phyloP scores from a whole-genome alignment of 2,329 filamentous ascomycete species.

The Colletotrichum sp. region DNA sequence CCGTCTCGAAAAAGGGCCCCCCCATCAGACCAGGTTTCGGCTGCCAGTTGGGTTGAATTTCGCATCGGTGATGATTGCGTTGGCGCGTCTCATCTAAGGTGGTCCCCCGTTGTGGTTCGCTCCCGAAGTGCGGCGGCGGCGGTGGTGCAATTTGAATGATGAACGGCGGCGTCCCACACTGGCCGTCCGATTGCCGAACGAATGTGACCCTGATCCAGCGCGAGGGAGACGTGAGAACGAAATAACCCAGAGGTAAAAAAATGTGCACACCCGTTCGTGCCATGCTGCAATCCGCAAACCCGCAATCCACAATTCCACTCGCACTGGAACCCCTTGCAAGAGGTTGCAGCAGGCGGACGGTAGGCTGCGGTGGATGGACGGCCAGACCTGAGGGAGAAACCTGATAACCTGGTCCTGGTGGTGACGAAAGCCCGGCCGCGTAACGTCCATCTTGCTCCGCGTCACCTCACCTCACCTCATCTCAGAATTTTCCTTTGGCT shows the following conservation, averaged over 20 bases:
- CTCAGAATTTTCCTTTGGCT: neutral
- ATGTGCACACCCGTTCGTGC: neutral
- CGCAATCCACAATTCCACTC: neutral
- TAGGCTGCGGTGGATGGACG: neutral
- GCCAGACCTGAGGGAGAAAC: neutral
- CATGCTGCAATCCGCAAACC: neutral
- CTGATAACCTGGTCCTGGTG: neutral
- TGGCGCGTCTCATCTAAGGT: slow-evolving; percentile 9
- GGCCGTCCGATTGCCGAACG: neutral
- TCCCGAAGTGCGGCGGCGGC: neutral
- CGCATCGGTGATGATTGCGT: neutral
- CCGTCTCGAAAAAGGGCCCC: neutral
- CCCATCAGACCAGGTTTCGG: neutral
- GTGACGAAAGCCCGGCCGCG: neutral
- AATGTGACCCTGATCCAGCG: neutral
- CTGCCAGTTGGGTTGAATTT: neutral
- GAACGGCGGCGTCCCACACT: neutral
- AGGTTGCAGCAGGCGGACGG: neutral
- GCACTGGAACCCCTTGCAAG: neutral
- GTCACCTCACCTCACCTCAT: neutral
- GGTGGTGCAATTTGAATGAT: neutral
- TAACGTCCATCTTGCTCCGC: neutral
- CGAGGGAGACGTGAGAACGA: neutral
- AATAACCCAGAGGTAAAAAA: neutral
- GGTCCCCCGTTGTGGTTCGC: neutral